phyloP scores from a whole-genome alignment of 2,329 filamentous ascomycete species.

The Thielaviopsis populi region DNA sequence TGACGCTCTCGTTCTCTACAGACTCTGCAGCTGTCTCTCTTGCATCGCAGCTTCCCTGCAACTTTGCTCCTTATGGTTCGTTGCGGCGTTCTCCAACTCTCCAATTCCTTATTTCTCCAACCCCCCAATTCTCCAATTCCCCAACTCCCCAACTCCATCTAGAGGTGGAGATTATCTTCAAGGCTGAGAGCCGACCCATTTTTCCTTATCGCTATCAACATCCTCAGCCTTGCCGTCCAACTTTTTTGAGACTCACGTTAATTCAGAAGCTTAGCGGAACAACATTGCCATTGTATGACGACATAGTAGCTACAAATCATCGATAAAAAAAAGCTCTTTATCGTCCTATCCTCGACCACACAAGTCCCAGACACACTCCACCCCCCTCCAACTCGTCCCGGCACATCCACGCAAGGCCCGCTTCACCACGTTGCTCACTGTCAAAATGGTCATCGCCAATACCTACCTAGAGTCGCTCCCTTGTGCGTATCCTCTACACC shows the following conservation, averaged over 20 bases:
- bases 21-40: neutral
- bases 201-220: neutral
- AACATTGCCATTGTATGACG: neutral
- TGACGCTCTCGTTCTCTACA: too few species aligned
- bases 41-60: neutral
- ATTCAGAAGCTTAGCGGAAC: too few species aligned
- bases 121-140: neutral
- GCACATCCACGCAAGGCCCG: neutral
- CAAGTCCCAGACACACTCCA: neutral
- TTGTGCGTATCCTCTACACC: constrained; percentile 40
- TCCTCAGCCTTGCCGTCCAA: neutral
- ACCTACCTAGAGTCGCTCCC: constrained; percentile 62
- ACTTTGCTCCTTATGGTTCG: neutral
- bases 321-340: neutral
- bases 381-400: neutral
- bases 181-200: neutral
- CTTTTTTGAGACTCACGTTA: neutral
- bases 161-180: neutral
- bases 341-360: neutral
- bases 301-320: neutral
- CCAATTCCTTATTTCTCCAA: neutral
- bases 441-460: constrained; percentile 22
- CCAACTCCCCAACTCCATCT: neutral
- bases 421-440: neutral
- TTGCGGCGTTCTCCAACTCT: neutral